Percentiles rank a stretch among this genome's conserved stretches.
Evolutionary conservation across 805 yeast species (phyloP).

Genomic region (Suhomyces xylopsoci): DNA sequence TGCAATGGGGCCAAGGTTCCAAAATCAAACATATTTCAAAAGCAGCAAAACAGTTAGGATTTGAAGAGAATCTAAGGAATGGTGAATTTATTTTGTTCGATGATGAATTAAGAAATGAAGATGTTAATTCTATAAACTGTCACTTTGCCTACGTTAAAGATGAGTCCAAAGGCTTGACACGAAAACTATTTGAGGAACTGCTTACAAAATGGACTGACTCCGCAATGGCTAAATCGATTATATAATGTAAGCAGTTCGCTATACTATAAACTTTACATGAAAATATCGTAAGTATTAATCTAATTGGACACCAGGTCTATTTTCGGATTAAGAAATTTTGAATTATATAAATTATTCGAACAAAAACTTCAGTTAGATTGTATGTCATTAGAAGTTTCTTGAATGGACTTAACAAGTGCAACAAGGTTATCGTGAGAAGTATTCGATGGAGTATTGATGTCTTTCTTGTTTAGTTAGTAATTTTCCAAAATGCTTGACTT

Average conservation of each 20-base stretch:
- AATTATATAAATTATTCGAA: constrained; percentile 4
- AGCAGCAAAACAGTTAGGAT: constrained; percentile 46
- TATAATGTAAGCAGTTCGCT: background rate
- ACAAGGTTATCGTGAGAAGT: constrained; percentile 46
- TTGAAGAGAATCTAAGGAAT: constrained; percentile 44
- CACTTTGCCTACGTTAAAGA: constrained; percentile 62
- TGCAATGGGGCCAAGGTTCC: constrained; percentile 69
- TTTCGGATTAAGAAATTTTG: background rate
- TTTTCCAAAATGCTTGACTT: background rate
- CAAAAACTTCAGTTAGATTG: constrained; percentile 12
- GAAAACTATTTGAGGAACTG: constrained; percentile 50
- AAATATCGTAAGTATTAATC: background rate
- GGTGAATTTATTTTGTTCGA: constrained; percentile 57
- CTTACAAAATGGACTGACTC: constrained; percentile 30
- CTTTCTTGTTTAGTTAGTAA: constrained; percentile 39
- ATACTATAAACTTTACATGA: background rate
- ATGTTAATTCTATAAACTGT: constrained; percentile 70
- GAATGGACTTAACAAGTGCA: constrained; percentile 44
- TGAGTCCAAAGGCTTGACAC: constrained; percentile 55
- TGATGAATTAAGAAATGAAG: constrained; percentile 75
- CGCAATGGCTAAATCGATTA: background rate
- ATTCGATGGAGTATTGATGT: constrained; percentile 43
- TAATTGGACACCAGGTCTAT: background rate
- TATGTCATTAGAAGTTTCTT: constrained; percentile 24
- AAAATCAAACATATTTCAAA: constrained; percentile 54